A percentile compares a stretch with the other conserved stretches of the same genome.
These are phyloP conservation scores for Colletotrichum acutatum DNA, from an alignment of 2,329 filamentous ascomycete genomes.

Conservation along the genomic window DNA sequence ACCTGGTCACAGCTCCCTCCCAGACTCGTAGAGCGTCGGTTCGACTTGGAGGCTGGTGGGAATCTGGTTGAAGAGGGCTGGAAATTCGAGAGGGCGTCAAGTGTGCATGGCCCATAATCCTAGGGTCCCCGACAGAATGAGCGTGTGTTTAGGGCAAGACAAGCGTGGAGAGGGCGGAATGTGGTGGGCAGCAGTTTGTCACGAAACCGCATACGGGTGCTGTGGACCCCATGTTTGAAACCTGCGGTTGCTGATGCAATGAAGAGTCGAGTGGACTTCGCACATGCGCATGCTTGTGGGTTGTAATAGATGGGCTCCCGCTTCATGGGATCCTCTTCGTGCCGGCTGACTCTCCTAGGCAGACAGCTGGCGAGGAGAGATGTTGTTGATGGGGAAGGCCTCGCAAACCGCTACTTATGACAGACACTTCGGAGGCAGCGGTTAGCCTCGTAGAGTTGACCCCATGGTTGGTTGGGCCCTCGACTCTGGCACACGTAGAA, in stretches of 20 bases:
- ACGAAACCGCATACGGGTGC: slow-evolving; percentile 44
- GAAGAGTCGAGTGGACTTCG: slow-evolving; percentile 25
- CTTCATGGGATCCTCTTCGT: slow-evolving; percentile 21
- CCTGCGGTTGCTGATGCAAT: slow-evolving; percentile 33
- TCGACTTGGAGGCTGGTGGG: slow-evolving; percentile 18
- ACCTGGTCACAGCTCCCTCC: slow-evolving; percentile 30
- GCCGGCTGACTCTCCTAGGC: slow-evolving; percentile 19
- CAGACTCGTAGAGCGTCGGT: slow-evolving; percentile 9
- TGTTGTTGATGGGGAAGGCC: neutral
- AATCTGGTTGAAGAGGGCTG: slow-evolving; percentile 9
- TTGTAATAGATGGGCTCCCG: neutral
- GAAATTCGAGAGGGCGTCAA: slow-evolving; percentile 18
- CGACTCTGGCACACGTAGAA: slow-evolving; percentile 26
- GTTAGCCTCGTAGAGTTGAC: slow-evolving; percentile 28
- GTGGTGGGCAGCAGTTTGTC: slow-evolving; percentile 43
- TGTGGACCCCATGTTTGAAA: slow-evolving; percentile 34
- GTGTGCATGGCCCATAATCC: slow-evolving; percentile 31
- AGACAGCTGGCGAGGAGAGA: slow-evolving; percentile 5
- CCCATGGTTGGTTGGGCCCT: slow-evolving; percentile 26
- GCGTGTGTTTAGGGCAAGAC: slow-evolving; percentile 35
- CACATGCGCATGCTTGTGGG: slow-evolving; percentile 3
- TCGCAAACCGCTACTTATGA: slow-evolving; percentile 13
- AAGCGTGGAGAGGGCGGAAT: slow-evolving; percentile 39
- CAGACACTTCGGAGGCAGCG: slow-evolving; percentile 23
- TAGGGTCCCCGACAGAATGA: slow-evolving; percentile 15